Evolutionary conservation across 2,329 filamentous ascomycete genomes (phyloP), one percentile per base, ranked within the genome.

Genomic region (Cladorrhinum sp.): DNA sequence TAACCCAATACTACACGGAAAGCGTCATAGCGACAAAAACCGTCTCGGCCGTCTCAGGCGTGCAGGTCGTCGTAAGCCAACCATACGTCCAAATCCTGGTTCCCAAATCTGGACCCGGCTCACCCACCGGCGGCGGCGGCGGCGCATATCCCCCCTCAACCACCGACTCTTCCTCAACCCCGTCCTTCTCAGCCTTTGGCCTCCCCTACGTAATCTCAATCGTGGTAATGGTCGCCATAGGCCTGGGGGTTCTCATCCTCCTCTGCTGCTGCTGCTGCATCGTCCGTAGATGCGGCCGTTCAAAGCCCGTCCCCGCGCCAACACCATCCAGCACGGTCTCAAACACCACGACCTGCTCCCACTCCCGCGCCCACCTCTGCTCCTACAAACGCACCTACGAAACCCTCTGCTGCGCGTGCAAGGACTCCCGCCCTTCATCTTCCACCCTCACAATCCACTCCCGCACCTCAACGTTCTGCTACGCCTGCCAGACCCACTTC

Each of bases 331-430:
- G 9, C 26, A 20, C 42, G 2, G n/a, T 46, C 42, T 18, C 16
- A 2, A 18, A 3, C 26, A 21, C 4, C 23, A 3, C 52, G 14
- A 55, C n/a, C n/a, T 46, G 42, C 18, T 5, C n/a, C 16, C 52
- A 55, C 30, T 55, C 52, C 24, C 28, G 23, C 10, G 21, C 52
- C 3, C 2, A 8, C 21, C 28, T 55, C 6, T 55, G 52, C 18
- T 55, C 52, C 2, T 55, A 30, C 26, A 30, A 21, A 20, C 52
- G 10, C 26, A 12, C 26, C 52, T 39, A 36, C 28, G 26, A 36
- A 36, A 48, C 8, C n/a, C 23, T 16, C 18, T 57, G 54, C 54
- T 57, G 54, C 54, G 54, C 54, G 12, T 57, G 54, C 54, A 57
- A 46, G 12, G 54, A 57, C 23, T 46, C 54, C 14, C 33, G 54